Evolutionary conservation across 1,284 basidiomycete species (phyloP), one percentile per base, ranked within the genome.

Genomic region (Polyporus tsugae): DNA sequence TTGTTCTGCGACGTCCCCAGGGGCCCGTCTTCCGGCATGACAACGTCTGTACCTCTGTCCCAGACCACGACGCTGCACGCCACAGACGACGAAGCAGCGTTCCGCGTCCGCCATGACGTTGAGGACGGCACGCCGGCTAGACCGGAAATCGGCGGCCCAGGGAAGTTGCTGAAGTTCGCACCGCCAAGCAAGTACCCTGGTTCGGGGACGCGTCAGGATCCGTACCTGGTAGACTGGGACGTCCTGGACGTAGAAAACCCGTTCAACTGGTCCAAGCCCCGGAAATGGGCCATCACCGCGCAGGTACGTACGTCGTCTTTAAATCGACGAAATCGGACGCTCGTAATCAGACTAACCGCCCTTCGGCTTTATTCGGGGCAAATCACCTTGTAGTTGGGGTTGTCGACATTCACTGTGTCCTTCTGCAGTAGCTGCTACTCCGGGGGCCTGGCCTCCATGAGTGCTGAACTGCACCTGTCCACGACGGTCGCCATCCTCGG

Each of bases 381-480:
- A 46, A 22, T n/a, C n/a, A 10, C 71, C 4, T 86, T 25, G 29
- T 38, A 79, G 78, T 62, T 77, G 9, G 77, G 73, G 17, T 68
- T 72, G 60, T 72, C 75, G 38, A 89, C 90, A 7, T 87, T 86
- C 72, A 88, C 88, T 11, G 86, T 91, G 4, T 89, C 90, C 0
- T 91, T 90, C 75, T 84, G 86, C 61, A 88, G 86, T 70, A 87
- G 85, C 73, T 83, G 84, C 22, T 91, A 91, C 74, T 84, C 84
- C 19, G 87, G 88, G 15, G 89, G 88, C 1, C 77, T 90, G 3
- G 74, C 81, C 22, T 80, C 80, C 63, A 86, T 87, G 46, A 79
- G 81, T 60, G 74, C 75, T 33, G 85, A 87, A 38, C 80, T 91
- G 22, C 78, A 83, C 64, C 82, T 88, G 66, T 84, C 86, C 2